A percentile compares a stretch with the other conserved stretches of the same genome.
Conservation (phyloP, 495 filamentous ascomycete species). For the Talaromyces ruber region DNA sequence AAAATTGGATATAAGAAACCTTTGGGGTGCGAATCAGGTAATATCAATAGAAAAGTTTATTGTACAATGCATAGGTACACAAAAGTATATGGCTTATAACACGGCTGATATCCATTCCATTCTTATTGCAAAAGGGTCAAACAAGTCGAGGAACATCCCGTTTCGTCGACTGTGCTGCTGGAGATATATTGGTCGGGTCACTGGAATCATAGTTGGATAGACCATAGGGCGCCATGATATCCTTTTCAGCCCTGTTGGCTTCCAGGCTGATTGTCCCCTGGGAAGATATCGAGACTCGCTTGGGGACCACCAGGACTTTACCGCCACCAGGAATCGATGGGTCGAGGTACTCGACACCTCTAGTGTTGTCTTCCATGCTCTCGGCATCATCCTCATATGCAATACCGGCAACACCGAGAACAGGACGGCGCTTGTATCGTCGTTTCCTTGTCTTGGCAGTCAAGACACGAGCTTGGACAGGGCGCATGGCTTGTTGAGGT, state of each 20-base stretch:
- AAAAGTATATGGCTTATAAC: neutral
- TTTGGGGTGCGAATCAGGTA: neutral
- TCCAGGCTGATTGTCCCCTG: constrained; percentile 48
- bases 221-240: constrained; percentile 42
- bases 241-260: constrained; percentile 33
- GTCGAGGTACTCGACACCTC: constrained; percentile 43
- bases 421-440: constrained; percentile 23
- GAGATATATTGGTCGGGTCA: constrained; percentile 14
- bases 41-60: neutral
- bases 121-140: neutral
- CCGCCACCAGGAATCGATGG: constrained; percentile 53
- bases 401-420: constrained; percentile 45
- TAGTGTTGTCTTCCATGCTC: constrained; percentile 8
- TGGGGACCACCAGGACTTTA: constrained; percentile 56
- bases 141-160: constrained; percentile 27
- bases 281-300: constrained; percentile 47
- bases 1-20: neutral
- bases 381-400: constrained; percentile 33
- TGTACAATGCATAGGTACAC: constrained; percentile 2
- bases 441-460: constrained; percentile 31
- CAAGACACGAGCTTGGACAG: constrained; percentile 64
- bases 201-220: constrained; percentile 28
- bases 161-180: constrained; percentile 16
- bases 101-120: neutral
- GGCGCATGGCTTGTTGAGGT: constrained; percentile 53